phyloP scores from a whole-genome alignment of 2,329 filamentous ascomycete species.

The Aspergillus fijiensis region DNA sequence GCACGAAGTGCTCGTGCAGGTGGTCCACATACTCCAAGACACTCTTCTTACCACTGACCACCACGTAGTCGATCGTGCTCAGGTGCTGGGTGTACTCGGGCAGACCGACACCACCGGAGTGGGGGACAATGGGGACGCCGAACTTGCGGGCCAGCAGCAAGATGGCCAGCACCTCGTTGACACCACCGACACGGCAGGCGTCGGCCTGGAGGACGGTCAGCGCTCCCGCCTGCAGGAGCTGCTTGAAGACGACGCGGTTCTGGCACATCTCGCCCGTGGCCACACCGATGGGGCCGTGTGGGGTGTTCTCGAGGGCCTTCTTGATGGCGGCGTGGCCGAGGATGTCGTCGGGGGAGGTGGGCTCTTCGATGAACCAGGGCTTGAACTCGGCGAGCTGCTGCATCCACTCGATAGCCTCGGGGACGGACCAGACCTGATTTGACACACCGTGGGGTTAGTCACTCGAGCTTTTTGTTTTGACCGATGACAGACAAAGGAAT shows the following conservation, averaged over 20 bases:
- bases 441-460: not conserved
- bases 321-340: slow-evolving; percentile 83
- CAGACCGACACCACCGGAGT: slow-evolving; percentile 84
- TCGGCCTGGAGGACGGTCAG: slow-evolving; percentile 90
- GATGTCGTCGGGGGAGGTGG: slow-evolving; percentile 85
- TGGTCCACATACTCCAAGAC: slow-evolving; percentile 92
- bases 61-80: slow-evolving; percentile 89
- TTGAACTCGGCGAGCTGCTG: slow-evolving; percentile 76
- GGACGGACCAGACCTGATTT: slow-evolving; percentile 72
- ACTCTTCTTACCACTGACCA: slow-evolving; percentile 75
- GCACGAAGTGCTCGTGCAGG: slow-evolving; percentile 86
- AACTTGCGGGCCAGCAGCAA: slow-evolving; percentile 71
- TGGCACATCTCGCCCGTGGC: slow-evolving; percentile 95
- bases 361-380: slow-evolving; percentile 89
- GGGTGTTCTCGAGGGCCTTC: slow-evolving; percentile 64
- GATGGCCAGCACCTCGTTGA: slow-evolving; percentile 91
- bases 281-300: slow-evolving; percentile 68
- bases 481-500: too few relatives aligned
- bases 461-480: not conserved
- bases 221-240: slow-evolving; percentile 74
- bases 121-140: slow-evolving; percentile 78
- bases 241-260: slow-evolving; percentile 92
- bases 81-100: slow-evolving; percentile 94
- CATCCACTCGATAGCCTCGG: slow-evolving; percentile 87
- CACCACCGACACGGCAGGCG: slow-evolving; percentile 82